Evolutionary conservation across 192 early-diverging fungal species (phyloP).

Genomic region (Funneliformis geosporum): DNA sequence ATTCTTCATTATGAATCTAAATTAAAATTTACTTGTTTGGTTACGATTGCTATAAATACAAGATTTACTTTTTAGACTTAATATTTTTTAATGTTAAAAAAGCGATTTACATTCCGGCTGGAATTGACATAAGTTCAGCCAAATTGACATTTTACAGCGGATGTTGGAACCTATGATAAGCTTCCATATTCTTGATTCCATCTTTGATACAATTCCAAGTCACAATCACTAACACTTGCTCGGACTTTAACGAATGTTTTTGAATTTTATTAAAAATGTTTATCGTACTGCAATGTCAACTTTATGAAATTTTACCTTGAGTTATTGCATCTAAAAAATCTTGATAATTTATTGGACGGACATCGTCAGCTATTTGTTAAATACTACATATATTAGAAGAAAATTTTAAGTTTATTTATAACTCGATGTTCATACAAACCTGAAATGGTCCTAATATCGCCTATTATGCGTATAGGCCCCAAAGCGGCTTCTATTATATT

Average conservation of each 20-base stretch:
- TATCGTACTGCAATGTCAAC: slow-evolving; percentile 25
- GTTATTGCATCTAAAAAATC: slow-evolving; percentile 83
- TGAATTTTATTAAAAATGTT: background rate
- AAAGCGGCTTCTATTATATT: slow-evolving; percentile 56
- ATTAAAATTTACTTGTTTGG: too few species aligned
- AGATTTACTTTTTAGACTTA: too few species aligned
- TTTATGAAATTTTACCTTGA: slow-evolving; percentile 47
- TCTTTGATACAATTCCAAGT: slow-evolving; percentile 69
- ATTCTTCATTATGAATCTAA: too few species aligned
- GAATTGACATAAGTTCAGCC: too few species aligned
- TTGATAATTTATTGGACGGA: slow-evolving; percentile 67
- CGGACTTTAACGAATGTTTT: slow-evolving; percentile 48
- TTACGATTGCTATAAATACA: too few species aligned
- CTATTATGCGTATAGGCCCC: slow-evolving; percentile 57
- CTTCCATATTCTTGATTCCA: slow-evolving; percentile 77
- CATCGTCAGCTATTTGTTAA: slow-evolving; percentile 50
- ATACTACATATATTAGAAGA: slow-evolving; percentile 31
- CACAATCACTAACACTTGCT: slow-evolving; percentile 81
- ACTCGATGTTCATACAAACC: slow-evolving; percentile 49
- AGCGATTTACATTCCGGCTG: too few species aligned
- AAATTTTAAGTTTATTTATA: background rate
- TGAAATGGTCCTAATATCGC: slow-evolving; percentile 48
- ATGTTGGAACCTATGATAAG: too few species aligned
- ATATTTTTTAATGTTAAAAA: too few species aligned
- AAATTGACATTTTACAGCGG: too few species aligned